These are phyloP conservation scores for Rhizopogon vulgaris DNA, from an alignment of 768 basidiomycete genomes.

Conservation along the genomic window DNA sequence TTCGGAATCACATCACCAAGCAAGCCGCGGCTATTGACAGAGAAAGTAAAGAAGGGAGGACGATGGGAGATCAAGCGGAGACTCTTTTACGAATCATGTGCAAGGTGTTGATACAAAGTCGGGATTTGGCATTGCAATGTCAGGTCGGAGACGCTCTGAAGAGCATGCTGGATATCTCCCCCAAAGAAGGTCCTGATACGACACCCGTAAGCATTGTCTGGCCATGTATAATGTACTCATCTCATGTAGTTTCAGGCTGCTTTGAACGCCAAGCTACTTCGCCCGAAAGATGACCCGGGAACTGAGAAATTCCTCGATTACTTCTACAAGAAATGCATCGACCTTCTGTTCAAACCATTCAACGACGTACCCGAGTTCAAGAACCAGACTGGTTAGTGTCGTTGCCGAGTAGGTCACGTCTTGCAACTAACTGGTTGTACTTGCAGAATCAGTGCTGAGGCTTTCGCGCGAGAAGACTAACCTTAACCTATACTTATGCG, in stretches of 20 bases:
- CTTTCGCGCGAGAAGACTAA: conserved; percentile 73
- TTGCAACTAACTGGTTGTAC: conserved; percentile 2
- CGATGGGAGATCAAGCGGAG: conserved; percentile 57
- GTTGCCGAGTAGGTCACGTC: neutral
- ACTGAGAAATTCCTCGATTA: conserved; percentile 89
- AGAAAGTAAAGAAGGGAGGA: conserved; percentile 51
- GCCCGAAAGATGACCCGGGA: conserved; percentile 74
- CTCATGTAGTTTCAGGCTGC: conserved; percentile 14
- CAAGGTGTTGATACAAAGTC: conserved; percentile 68
- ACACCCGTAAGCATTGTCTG: conserved; percentile 25
- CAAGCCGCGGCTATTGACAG: conserved; percentile 70
- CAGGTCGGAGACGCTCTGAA: conserved; percentile 86
- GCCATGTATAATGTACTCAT: conserved; percentile 2
- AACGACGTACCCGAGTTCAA: conserved; percentile 66
- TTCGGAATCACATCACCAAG: conserved; percentile 78
- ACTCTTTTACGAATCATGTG: conserved; percentile 75
- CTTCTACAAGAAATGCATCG: conserved; percentile 82
- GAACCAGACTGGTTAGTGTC: conserved; percentile 34
- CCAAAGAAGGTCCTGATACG: conserved; percentile 31
- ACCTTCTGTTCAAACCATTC: conserved; percentile 79
- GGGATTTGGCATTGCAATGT: conserved; percentile 82
- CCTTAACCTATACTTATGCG: conserved; percentile 84
- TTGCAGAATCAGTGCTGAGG: conserved; percentile 43
- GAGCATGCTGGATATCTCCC: conserved; percentile 74
- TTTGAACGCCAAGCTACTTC: conserved; percentile 40